Conservation (phyloP, 2,329 filamentous ascomycete species). For the Neocatenulostroma microsporum region DNA sequence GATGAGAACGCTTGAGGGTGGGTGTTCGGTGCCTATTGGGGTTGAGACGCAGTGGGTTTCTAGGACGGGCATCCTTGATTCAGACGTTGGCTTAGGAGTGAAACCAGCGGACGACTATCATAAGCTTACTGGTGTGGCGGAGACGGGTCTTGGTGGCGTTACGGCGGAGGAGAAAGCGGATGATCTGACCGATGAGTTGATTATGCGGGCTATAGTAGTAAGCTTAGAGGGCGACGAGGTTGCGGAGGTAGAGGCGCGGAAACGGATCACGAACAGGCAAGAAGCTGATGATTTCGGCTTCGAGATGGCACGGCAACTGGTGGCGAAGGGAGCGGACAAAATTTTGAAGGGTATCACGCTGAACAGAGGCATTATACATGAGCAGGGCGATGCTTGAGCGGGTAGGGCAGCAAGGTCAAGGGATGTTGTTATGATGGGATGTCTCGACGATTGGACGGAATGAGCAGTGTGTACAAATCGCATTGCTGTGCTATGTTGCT, state of each 20-base stretch:
- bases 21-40: slow-evolving; percentile 91
- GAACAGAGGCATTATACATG: slow-evolving; percentile 12
- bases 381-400: slow-evolving; percentile 13
- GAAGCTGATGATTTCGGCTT: slow-evolving; percentile 72
- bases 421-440: too few species aligned
- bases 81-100: slow-evolving; percentile 27
- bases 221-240: slow-evolving; percentile 71
- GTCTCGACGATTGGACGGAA: too few species aligned
- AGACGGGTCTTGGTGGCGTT: slow-evolving; percentile 17
- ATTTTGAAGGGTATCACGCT: slow-evolving; percentile 56
- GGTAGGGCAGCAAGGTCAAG: slow-evolving; percentile 35
- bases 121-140: slow-evolving; percentile 23
- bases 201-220: slow-evolving; percentile 71
- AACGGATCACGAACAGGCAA: slow-evolving; percentile 53
- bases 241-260: slow-evolving; percentile 61
- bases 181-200: slow-evolving; percentile 46
- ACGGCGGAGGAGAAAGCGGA: slow-evolving; percentile 32
- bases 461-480: too few species aligned
- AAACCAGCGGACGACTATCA: slow-evolving; percentile 31
- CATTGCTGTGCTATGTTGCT: too few species aligned
- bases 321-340: slow-evolving; percentile 68
- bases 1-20: slow-evolving; percentile 81
- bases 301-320: slow-evolving; percentile 63
- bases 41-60: slow-evolving; percentile 70
- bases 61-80: slow-evolving; percentile 35